Base-by-base conservation (phyloP, 202 grass and related monocot species). In the Brachypodium distachyon region DNA sequence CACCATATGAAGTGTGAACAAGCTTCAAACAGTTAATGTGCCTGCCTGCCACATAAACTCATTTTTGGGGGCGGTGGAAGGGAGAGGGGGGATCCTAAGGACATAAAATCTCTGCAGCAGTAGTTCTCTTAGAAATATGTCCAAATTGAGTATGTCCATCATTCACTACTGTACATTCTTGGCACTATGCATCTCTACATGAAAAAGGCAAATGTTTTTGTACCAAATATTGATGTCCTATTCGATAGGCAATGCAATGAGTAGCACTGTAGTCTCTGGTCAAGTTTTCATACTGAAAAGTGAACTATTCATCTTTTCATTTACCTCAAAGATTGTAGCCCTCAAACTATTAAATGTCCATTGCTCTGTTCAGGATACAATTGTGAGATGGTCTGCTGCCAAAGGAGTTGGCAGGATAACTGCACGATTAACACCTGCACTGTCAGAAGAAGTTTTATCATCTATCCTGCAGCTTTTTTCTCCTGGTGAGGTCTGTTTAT, bases 371-470 rank as follows among this genome's bases (percentile, higher is more conserved):
- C 82, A 97, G 94, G 91, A 94, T 52, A 97, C 94, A 36, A 91
- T 94, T 84, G 94, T 97, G 59, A 87, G 94, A 69, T 97, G 94
- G 94, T 97, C 91, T 82, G 86, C 94, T 77, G 91, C 94, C 64
- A 97, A 97, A 94, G 91, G 94, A 84, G 70, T 92, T 60, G 94
- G 94, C 28, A 86, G 94, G 62, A 92, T 97, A 88, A 97, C 94
- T 84, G 88, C 94, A 84, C 77, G 84, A 75, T 88, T 97, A 81
- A 94, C 94, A 39, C 90, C 89, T 77, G 52, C 88, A 71, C 77
- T 94, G 55, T 93, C 94, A 4, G 91, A 86, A 84, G 94, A 97
- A 84, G 91, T 94, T 74, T 57, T 97, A 65, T 97, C 94, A 38
- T 94, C 94, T 42, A 79, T 94, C 66, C 74, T 97, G 68, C 87